Evolutionary conservation across 495 filamentous ascomycete genomes (phyloP), one percentile per base, ranked within the genome.

Genomic region (Aspergillus egyptiacus): DNA sequence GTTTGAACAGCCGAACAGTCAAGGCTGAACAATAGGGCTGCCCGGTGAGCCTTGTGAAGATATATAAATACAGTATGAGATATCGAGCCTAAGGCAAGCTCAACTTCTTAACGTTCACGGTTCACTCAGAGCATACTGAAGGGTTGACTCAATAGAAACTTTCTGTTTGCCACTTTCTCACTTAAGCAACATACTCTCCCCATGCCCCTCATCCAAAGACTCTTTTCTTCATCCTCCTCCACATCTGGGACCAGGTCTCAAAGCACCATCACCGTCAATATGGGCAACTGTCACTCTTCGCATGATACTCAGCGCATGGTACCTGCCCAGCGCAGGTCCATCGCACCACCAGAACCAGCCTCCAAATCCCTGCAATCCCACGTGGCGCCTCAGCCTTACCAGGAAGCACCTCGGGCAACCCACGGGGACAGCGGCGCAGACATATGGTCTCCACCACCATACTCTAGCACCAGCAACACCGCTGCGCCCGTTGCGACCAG

Each of bases 361-460:
- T 33, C 28, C 27, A 42, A 34, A 50, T 37, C 48, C 39, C 25
- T 34, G 25, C 20, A 51, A 14, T 13, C 31, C 39, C 32, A 42
- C 38, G 32, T 44, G 39, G 23, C 14, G 5, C 6, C 38, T 22
- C 27, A 42, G 37, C 47, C 34, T 19, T 42, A 42, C 37, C 28
- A 50, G 18, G 3, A 5, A 33, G 11, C 19, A 39, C 5, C 37
- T 19, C 11, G 13, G 22, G 15, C 34, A 38, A 45, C 32, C 17
- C 30, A 27, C 1, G 13, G 3, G 3, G 33, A 39, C 24, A 27
- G 34, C 24, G 64, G 38, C 9, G 22, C n/a, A 9, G 41, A 39
- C 18, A 22, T 48, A 2, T 38, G 48, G 68, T 54, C 63, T 6
- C 70, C 68, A 11, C 70, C 70, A 19, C 54, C 67, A 23, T 73